phyloP scores from a whole-genome alignment of 2,329 filamentous ascomycete genomes.

The Penicillium rolfsii region DNA sequence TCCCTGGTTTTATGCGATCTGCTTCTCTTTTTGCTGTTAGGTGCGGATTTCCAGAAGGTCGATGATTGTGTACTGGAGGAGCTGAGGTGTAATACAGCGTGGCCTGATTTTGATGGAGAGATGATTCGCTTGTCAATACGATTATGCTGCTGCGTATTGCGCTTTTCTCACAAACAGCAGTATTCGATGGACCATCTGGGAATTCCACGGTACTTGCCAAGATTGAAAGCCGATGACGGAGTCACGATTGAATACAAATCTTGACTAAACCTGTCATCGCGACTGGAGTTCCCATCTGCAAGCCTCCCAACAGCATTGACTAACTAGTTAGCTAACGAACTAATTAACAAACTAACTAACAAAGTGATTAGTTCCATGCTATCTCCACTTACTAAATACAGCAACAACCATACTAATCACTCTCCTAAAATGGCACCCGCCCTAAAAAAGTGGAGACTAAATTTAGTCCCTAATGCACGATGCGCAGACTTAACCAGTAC shows the following conservation, averaged over 20 bases:
- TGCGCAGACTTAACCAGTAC: not conserved
- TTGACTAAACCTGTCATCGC: not conserved
- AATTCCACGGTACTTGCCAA: not conserved
- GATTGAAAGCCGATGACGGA: not conserved
- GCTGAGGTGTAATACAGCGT: not conserved
- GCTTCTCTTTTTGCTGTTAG: not conserved
- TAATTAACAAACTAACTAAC: not conserved
- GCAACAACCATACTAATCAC: not conserved
- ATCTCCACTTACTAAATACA: conserved; percentile 5
- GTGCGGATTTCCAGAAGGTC: not conserved
- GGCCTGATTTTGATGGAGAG: not conserved
- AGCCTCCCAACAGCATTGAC: not conserved
- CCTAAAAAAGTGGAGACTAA: not conserved
- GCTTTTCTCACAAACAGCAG: not conserved
- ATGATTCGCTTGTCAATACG: not conserved
- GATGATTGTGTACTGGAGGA: not conserved
- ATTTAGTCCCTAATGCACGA: not conserved
- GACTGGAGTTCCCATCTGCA: not conserved
- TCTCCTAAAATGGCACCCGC: not conserved
- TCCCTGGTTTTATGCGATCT: not conserved
- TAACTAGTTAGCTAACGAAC: too few relatives aligned
- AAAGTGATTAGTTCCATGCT: not conserved
- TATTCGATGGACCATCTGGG: not conserved
- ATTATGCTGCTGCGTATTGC: not conserved
- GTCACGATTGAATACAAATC: too few relatives aligned